Conservation (phyloP, 169 alveolate species). For the Cystoisospora suis region DNA sequence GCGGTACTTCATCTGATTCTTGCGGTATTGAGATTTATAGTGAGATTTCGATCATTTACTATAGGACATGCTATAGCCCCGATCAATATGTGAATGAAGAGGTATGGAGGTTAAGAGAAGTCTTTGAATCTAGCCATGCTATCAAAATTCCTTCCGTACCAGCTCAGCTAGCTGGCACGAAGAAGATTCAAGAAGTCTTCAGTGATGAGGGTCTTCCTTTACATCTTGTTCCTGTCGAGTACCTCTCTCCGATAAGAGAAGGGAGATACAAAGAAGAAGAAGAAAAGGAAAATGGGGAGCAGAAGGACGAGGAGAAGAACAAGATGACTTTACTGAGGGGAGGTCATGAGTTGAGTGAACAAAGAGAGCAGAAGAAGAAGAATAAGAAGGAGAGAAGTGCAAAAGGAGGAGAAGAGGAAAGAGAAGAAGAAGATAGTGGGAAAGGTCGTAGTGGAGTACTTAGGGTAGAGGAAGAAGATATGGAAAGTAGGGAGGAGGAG, state of each 20-base stretch:
- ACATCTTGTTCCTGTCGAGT: background rate
- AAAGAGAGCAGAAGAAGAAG: background rate
- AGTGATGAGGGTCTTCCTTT: slow-evolving; percentile 51
- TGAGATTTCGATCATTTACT: slow-evolving; percentile 78
- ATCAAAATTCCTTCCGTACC: slow-evolving; percentile 79
- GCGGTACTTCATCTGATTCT: too few species aligned
- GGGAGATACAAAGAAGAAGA: background rate
- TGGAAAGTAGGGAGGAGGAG: background rate
- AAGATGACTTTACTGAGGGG: background rate
- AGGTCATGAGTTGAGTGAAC: background rate
- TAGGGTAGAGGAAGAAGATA: too few species aligned
- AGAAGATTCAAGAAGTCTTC: slow-evolving; percentile 78
- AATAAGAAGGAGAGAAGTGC: background rate
- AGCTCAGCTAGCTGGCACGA: slow-evolving; percentile 80
- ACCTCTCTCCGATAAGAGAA: too few species aligned
- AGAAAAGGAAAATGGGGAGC: background rate
- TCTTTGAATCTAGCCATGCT: slow-evolving; percentile 79
- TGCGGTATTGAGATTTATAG: too few species aligned
- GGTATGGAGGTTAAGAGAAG: slow-evolving; percentile 76
- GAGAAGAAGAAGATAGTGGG: background rate
- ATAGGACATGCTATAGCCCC: slow-evolving; percentile 77
- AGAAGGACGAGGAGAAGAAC: background rate
- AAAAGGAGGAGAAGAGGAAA: background rate
- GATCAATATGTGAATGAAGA: slow-evolving; percentile 71
- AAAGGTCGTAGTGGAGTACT: background rate